Evolutionary conservation across 768 basidiomycete species (phyloP), one percentile per base, ranked within the genome.

Genomic region (Chalciporus pseudorubinellus): DNA sequence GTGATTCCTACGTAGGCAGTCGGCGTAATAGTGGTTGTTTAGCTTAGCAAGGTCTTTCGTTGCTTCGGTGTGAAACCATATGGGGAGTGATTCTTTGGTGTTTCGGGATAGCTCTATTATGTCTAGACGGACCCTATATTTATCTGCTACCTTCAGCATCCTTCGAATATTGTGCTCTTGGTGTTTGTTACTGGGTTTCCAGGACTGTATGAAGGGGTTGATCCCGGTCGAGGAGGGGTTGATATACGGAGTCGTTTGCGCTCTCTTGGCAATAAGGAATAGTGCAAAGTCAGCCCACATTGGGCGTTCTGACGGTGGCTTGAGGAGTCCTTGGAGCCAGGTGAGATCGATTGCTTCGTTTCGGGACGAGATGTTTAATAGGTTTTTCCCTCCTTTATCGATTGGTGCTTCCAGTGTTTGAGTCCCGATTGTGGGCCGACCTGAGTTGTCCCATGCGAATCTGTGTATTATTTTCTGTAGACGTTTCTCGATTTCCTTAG

Each of bases 371-470:
- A 59, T 11, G 26, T 61, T 44, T 1, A 59, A 54, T 0, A 58
- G n/a, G 5, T 44, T 45, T 26, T 51, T 44, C 1, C 59, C 38
- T 5, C 59, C 59, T 43, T 57, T 2, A 16, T 13, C 26, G 3
- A 22, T 22, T 12, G 19, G 18, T 3, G n/a, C 21, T 22, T 41
- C 39, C 20, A 41, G 3, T 14, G 21, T 41, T 41, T 20, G 29
- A 12, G 12, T 29, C 10, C 29, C 29, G 2, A 29, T 29, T 29
- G 29, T 29, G 4, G 29, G 29, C 10, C 29, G 5, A 4, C 29
- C 29, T 5, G 29, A 2, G 29, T 10, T 10, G 59, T 67, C 61
- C 1, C 59, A 51, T n/a, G 36, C 39, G 3, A 62, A 51, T 2
- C 3, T 13, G 0, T 62, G 0, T 0, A 52, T 29, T 44, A 0